A percentile compares a stretch with the other conserved stretches of the same genome.
Conservation (phyloP, 441 rosid species). For the Euphorbia corollata region DNA sequence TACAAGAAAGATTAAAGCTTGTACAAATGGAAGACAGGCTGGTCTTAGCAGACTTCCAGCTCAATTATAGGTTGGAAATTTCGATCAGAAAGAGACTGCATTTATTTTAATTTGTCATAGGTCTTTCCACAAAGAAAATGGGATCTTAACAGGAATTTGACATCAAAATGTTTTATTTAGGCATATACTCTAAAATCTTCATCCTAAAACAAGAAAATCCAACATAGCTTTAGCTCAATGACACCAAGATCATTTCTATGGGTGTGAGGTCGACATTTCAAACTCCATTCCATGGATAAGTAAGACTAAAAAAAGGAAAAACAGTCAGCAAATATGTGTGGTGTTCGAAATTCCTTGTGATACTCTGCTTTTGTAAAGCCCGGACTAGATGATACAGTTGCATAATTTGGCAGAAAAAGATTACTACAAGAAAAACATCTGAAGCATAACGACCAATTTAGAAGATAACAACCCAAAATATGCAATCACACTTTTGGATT, state of each 20-base stretch:
- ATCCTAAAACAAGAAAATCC: not conserved
- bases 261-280: not conserved
- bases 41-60: conserved; percentile 26
- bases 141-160: conserved; percentile 14
- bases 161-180: not conserved
- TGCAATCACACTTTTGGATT: not conserved
- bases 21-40: not conserved
- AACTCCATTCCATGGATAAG: not conserved
- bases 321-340: not conserved
- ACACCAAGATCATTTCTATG: not conserved
- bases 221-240: not conserved
- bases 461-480: not conserved
- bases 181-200: conserved; percentile 6
- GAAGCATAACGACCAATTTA: not conserved
- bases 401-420: not conserved
- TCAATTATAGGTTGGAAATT: conserved; percentile 16
- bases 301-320: not conserved
- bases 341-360: not conserved
- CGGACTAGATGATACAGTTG: not conserved
- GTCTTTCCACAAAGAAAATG: conserved; percentile 3
- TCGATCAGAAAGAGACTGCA: conserved; percentile 12
- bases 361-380: not conserved
- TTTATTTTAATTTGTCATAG: not conserved
- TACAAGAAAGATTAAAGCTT: not conserved
- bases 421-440: not conserved